Conservation (phyloP, 2,329 filamentous ascomycete species). For the Colletotrichum sp. region DNA sequence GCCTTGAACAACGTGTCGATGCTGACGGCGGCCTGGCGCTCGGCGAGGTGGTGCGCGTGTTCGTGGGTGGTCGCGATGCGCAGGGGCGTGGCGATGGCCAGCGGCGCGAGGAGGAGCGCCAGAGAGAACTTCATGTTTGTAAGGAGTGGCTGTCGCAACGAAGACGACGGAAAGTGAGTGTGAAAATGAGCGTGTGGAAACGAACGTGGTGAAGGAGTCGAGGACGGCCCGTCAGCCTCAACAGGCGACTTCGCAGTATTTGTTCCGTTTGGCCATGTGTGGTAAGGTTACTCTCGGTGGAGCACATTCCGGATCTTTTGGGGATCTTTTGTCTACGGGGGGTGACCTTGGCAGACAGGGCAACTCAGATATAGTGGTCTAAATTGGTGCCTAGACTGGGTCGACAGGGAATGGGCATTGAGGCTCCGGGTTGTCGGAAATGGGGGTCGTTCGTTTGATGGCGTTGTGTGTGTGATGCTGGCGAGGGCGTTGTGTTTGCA, state of each 20-base stretch:
- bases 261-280: background rate
- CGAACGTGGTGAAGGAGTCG: background rate
- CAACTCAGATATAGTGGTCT: background rate
- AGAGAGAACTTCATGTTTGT: slow-evolving; percentile 28
- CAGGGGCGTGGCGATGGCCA: slow-evolving; percentile 33
- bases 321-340: background rate
- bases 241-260: background rate
- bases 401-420: background rate
- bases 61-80: slow-evolving; percentile 51
- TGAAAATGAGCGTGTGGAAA: background rate
- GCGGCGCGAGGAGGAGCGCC: slow-evolving; percentile 39
- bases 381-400: background rate
- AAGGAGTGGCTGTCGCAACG: background rate
- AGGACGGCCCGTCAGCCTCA: background rate
- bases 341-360: background rate
- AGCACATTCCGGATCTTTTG: background rate
- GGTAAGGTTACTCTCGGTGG: background rate
- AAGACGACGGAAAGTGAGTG: background rate
- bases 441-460: background rate
- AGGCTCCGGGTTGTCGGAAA: background rate
- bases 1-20: slow-evolving; percentile 62
- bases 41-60: slow-evolving; percentile 34
- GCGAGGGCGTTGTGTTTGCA: background rate
- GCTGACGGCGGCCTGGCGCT: slow-evolving; percentile 47
- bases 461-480: background rate